These are phyloP conservation scores for Dalbergia oliveri DNA, from an alignment of 306 rosid genomes.

Conservation along the genomic window DNA sequence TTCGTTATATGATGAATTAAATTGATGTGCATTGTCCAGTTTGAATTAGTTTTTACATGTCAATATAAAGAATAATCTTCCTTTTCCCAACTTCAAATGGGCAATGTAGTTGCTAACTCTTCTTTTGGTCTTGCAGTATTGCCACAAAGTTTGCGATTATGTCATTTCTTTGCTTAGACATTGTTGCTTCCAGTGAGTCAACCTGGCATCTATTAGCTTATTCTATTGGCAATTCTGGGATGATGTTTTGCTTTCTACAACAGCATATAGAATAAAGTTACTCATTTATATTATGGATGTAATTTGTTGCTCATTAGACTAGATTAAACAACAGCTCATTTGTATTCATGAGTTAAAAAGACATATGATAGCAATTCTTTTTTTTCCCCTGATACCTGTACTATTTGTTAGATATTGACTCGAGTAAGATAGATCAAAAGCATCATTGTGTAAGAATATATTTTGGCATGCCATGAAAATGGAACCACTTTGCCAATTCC, in stretches of 20 bases:
- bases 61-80: not conserved
- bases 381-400: not conserved
- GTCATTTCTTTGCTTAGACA: conserved; percentile 10
- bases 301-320: conserved; percentile 14
- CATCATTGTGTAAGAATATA: conserved; percentile 15
- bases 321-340: conserved; percentile 11
- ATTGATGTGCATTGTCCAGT: not conserved
- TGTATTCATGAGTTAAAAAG: conserved; percentile 17
- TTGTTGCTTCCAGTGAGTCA: conserved; percentile 12
- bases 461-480: not conserved
- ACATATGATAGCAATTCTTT: not conserved
- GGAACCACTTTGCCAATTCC: not conserved
- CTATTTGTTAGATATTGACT: not conserved
- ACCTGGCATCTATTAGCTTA: conserved; percentile 5
- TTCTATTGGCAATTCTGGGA: not conserved
- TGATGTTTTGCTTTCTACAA: conserved; percentile 23
- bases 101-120: not conserved
- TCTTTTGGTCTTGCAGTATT: conserved; percentile 28
- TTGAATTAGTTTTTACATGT: not conserved
- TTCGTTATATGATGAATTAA: not conserved
- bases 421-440: not conserved
- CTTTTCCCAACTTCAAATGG: not conserved
- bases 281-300: conserved; percentile 27
- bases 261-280: not conserved
- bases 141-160: conserved; percentile 1